Base-by-base conservation (phyloP, 257 asterid species). In the Vinca minor region DNA sequence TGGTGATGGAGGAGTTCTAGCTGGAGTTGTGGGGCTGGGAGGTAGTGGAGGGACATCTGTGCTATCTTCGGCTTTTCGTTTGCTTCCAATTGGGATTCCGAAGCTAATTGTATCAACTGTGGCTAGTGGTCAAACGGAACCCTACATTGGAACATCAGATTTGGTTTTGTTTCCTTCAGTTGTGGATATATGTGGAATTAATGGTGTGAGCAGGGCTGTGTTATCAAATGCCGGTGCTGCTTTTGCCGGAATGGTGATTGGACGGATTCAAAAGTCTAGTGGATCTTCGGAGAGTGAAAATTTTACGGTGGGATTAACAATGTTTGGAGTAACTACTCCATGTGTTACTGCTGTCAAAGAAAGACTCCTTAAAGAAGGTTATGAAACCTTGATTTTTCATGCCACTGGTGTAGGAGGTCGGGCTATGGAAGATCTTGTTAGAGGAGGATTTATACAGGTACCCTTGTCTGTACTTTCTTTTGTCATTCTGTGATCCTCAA, bases 321-420 rank as follows among this genome's bases (percentile, higher is more conserved):
- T 92, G 98, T 92, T 92, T 77, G 98, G 98, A 48, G 96, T 89
- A 68, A 92, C 98, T 49, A 92, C 98, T 65, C 81, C 91, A 8
- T 89, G 98, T 71, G 89, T 81, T 60, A 83, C 62, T 77, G 89
- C 91, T 64, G 93, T 92, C 64, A 85, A 87, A 80, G 95, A 92
- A 59, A 87, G 93, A 78, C 74, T 89, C 82, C 69, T 54, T 50
- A 81, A 68, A 70, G 96, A 92, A 84, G 98, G 96, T 44, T 92
- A 74, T 50, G 96, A 88, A 73, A 68, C 85, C 64, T 77, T 92
- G 77, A 87, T 89, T 71, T 92, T 92, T 78, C 98, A 92, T 42
- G 96, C 98, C 64, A 92, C 98, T 18, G 98, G 98, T 18, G 95
- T 91, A 11, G 98, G 98, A 68, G 98, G 96, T 50, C 89, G 89